Evolutionary conservation across 768 basidiomycete species (phyloP).

Genomic region (Boletus huronensis): DNA sequence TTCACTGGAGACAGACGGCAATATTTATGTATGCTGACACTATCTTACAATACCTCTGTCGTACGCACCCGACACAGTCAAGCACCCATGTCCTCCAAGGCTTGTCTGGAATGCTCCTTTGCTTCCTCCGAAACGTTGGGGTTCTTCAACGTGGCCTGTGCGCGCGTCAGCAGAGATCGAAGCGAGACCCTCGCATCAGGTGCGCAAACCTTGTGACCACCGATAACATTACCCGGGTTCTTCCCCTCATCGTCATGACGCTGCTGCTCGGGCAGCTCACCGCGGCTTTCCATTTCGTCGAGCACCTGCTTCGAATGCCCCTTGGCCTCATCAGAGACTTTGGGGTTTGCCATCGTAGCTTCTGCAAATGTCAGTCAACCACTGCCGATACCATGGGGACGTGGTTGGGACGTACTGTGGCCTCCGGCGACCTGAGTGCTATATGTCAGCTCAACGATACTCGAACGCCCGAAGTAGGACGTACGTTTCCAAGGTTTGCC

Average conservation of each 20-base stretch:
- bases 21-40: not conserved
- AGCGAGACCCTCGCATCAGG: not conserved
- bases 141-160: constrained; percentile 22
- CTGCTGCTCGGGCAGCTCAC: constrained; percentile 16
- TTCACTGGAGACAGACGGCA: not conserved
- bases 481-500: constrained; percentile 20
- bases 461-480: not conserved
- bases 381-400: not conserved
- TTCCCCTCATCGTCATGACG: not conserved
- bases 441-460: not conserved
- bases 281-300: constrained; percentile 18
- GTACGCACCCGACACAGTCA: not conserved
- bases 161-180: not conserved
- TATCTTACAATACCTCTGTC: constrained; percentile 8
- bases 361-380: constrained; percentile 11
- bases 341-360: constrained; percentile 26
- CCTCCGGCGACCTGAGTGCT: constrained; percentile 12
- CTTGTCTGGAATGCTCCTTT: constrained; percentile 13
- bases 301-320: constrained; percentile 24
- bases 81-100: constrained; percentile 6
- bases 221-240: constrained; percentile 17
- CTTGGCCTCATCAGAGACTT: constrained; percentile 22
- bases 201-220: constrained; percentile 20
- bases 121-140: constrained; percentile 19
- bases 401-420: constrained; percentile 5